Evolutionary conservation across 495 filamentous ascomycete genomes (phyloP), one percentile per base, ranked within the genome.

Genomic region (Cairneyella variabilis): DNA sequence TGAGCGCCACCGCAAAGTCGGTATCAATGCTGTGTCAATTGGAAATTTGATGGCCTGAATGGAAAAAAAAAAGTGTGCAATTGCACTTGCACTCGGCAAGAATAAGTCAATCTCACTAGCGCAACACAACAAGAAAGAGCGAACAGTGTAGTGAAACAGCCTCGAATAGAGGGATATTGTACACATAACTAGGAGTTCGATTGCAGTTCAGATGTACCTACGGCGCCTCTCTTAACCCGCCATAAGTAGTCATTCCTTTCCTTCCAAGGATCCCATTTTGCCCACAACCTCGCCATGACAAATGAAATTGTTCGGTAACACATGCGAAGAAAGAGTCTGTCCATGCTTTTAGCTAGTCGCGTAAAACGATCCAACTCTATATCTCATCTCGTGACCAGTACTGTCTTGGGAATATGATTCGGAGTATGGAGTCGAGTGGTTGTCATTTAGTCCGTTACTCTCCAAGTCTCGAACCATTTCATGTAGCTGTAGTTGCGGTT

Each of bases 401-500:
- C 22, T 23, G 23, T 16, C 38, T 8, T 6, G 17, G 17, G 5
- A n/a, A 20, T 41, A 5, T 1, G 12, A 23, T 32, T 20, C 34
- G 14, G 12, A 18, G 9, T 40, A 23, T 16, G 32, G 17, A 17
- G 21, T 21, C 11, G 32, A 46, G 9, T 25, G 11, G 32, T 30
- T 11, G 40, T 48, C n/a, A 42, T 41, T 51, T 73, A 78, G 64
- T 88, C 81, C 49, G 82, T 76, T 56, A 87, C 81, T 53, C 79
- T 74, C 84, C 83, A 86, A 40, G 65, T 73, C 54, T 76, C 71
- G 53, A 95, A 84, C 93, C 93, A 98, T 74, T 90, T 96, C 74
- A 98, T 72, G 73, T 98, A 89, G 61, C 73, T 79, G 81, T 89
- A 97, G 68, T 97, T 76, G 67, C 81, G 78, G 68, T 88, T 87